Evolutionary conservation across 2,329 filamentous ascomycete species (phyloP).

Genomic region (Penicillium sp.): DNA sequence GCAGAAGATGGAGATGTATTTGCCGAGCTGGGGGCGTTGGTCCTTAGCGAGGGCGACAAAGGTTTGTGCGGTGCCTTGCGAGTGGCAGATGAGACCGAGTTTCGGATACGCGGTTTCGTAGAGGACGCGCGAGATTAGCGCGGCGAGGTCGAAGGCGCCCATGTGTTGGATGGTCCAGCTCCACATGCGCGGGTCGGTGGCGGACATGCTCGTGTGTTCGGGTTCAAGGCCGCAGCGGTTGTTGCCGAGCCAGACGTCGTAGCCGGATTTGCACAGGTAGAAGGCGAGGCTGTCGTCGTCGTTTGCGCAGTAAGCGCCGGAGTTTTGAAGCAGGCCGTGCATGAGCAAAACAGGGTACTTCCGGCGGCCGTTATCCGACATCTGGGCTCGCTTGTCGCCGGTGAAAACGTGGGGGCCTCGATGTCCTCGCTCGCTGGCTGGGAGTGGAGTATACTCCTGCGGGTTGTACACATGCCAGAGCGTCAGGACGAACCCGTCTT

Average conservation of each 20-base stretch:
- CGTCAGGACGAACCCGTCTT: slow-evolving; percentile 89
- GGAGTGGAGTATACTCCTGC: slow-evolving; percentile 66
- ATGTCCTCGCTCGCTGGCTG: slow-evolving; percentile 47
- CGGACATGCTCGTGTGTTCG: slow-evolving; percentile 71
- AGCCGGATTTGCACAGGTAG: slow-evolving; percentile 88
- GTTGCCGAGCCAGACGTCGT: slow-evolving; percentile 95
- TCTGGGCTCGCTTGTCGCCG: slow-evolving; percentile 36
- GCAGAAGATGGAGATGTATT: slow-evolving; percentile 86
- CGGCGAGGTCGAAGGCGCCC: slow-evolving; percentile 86
- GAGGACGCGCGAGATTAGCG: slow-evolving; percentile 78
- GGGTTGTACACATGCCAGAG: slow-evolving; percentile 92
- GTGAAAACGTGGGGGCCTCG: slow-evolving; percentile 69
- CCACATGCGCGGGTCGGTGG: slow-evolving; percentile 90
- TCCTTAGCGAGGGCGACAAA: slow-evolving; percentile 88
- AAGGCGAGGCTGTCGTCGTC: slow-evolving; percentile 91
- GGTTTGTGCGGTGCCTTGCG: slow-evolving; percentile 87
- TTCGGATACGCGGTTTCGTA: slow-evolving; percentile 82
- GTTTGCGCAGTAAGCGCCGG: slow-evolving; percentile 87
- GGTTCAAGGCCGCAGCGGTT: slow-evolving; percentile 87
- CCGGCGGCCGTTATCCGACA: slow-evolving; percentile 29
- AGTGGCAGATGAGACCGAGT: slow-evolving; percentile 82
- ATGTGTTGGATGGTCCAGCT: slow-evolving; percentile 95
- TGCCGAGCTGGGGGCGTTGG: slow-evolving; percentile 81
- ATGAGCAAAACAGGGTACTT: slow-evolving; percentile 82
- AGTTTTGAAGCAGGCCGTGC: slow-evolving; percentile 85